Base-by-base conservation (phyloP, 768 basidiomycete genomes). In the Boletus tylopilopsis region DNA sequence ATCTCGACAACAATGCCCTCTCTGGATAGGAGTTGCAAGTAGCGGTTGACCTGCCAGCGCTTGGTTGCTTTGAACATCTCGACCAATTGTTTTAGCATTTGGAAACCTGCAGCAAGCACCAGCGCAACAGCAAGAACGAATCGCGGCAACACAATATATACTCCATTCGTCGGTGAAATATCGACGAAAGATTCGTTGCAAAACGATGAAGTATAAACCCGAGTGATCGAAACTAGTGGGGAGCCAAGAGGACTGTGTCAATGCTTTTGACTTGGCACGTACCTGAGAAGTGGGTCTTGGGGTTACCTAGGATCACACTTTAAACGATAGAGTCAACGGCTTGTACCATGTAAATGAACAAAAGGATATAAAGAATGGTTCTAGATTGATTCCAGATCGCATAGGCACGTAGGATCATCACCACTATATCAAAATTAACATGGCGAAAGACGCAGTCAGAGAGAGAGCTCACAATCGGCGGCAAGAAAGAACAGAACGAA, bases 11-110 rank as follows among this genome's bases (percentile, higher is more conserved):
- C n/a, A n/a, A n/a, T n/a, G n/a, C n/a, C n/a, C n/a, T n/a, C n/a
- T n/a, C n/a, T n/a, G n/a, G n/a, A n/a, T 33, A 33, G 32, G 6
- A 10, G 12, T 3, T 27, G 22, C 38, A 55, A 36, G 29, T 49
- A 59, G 2, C 29, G 23, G 33, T 55, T 59, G 12, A 13, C 27
- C 4, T 37, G 37, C 57, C 55, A 58, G 0, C 6, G 39, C 11
- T 34, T 45, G 4, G 50, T 55, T 5, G 36, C 45, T 15, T 19
- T 45, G 53, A 51, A 44, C 42, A 49, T 39, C 0, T 22, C 13
- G 4, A 51, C 2, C 1, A 42, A 44, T 21, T 54, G 29, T 16
- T 19, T 44, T 32, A 43, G 8, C 4, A 24, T 42, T 27, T 10
- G 45, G 4, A 18, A 5, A 7, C 38, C 5, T 16, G 47, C 50